Conservation (phyloP, 176 grass and related monocot species). For the Lolium multiflorum region DNA sequence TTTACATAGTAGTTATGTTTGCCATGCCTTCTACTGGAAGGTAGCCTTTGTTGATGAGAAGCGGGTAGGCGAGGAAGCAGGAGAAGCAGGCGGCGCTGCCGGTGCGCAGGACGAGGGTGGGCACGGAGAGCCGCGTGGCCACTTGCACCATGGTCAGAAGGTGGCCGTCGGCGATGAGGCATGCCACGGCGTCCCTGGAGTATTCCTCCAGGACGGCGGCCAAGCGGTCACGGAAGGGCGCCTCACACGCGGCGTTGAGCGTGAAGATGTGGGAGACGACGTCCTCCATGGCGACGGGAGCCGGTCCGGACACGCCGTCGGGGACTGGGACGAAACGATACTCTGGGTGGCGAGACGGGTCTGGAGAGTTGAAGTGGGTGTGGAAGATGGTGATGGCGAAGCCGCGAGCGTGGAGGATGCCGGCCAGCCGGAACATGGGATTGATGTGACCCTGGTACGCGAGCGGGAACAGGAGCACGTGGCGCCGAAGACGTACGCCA, state of each 20-base stretch:
- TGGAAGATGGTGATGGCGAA: slow-evolving; percentile 59
- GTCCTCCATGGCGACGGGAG: slow-evolving; percentile 8
- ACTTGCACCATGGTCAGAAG: slow-evolving; percentile 16
- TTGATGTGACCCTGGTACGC: slow-evolving; percentile 65
- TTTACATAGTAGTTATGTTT: too few species aligned
- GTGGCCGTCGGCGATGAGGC: slow-evolving; percentile 46
- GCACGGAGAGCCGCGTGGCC: slow-evolving; percentile 36
- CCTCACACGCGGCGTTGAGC: slow-evolving; percentile 32
- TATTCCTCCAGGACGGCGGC: slow-evolving; percentile 33
- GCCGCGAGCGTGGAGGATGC: slow-evolving; percentile 46
- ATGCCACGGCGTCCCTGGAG: slow-evolving; percentile 32
- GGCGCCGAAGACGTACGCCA: not conserved
- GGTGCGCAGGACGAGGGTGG: slow-evolving; percentile 43
- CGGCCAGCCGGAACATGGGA: slow-evolving; percentile 61
- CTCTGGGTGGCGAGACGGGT: slow-evolving; percentile 42
- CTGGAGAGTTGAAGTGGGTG: slow-evolving; percentile 45
- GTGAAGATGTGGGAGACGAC: slow-evolving; percentile 7
- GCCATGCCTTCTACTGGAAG: slow-evolving; percentile 44
- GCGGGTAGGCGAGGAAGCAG: slow-evolving; percentile 27
- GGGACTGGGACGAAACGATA: slow-evolving; percentile 48
- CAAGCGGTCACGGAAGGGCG: slow-evolving; percentile 25
- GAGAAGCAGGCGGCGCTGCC: slow-evolving; percentile 48
- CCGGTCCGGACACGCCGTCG: slow-evolving; percentile 9
- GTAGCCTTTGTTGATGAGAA: slow-evolving; percentile 52
- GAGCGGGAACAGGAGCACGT: slow-evolving; percentile 58